These are phyloP conservation scores for Penicillium sclerotigenum DNA, from an alignment of 2,329 filamentous ascomycete species.

Conservation along the genomic window DNA sequence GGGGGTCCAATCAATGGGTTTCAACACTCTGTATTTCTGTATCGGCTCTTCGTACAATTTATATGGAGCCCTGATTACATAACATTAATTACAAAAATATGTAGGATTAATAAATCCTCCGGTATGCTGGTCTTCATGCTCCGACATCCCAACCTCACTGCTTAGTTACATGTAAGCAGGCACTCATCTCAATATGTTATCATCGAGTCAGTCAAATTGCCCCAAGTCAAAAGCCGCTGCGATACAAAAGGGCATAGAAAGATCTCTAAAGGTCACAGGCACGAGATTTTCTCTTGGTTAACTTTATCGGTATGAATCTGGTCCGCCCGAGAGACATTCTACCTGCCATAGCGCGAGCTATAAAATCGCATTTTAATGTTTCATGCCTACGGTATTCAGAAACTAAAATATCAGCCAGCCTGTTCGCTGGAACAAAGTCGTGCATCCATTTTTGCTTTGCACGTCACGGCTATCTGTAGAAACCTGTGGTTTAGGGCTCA, in stretches of 20 bases:
- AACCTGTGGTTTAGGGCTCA: background rate
- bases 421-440: background rate
- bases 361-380: too few relatives aligned
- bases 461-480: background rate
- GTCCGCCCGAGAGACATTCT: background rate
- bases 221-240: background rate
- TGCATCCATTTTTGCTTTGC: background rate
- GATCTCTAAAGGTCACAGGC: background rate
- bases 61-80: too few relatives aligned
- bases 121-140: too few relatives aligned
- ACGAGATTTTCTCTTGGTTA: background rate
- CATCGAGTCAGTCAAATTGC: background rate
- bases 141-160: background rate
- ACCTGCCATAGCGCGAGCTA: background rate
- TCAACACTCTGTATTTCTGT: too few relatives aligned
- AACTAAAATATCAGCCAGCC: background rate
- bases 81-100: too few relatives aligned
- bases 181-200: background rate
- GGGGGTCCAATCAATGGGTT: too few relatives aligned
- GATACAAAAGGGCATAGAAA: background rate
- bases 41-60: too few relatives aligned
- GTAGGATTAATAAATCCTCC: too few relatives aligned
- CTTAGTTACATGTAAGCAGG: too few relatives aligned
- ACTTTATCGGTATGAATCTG: background rate
- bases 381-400: background rate